Evolutionary conservation across 2,329 filamentous ascomycete species (phyloP), one percentile per base, ranked within the genome.

Genomic region (Capronia epimyces): DNA sequence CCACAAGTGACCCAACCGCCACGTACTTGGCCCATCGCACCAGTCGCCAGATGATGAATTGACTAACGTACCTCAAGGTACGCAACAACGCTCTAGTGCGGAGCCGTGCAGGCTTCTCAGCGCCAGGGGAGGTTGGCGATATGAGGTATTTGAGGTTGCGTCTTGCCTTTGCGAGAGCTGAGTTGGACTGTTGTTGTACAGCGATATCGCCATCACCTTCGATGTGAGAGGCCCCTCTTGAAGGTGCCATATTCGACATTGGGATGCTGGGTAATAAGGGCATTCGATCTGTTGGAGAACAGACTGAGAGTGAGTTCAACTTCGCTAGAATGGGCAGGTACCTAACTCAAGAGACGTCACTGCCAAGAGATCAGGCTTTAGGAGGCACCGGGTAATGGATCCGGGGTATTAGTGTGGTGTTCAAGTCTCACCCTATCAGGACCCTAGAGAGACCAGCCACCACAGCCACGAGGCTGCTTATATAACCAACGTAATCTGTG

Each of bases 1-100:
- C 59, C 10, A 57, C 57, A 4, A 58, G 27, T 15, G 44, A 32
- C n/a, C 59, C 59, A 21, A 58, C 49, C 2, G 59, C 59, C n/a
- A 55, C 53, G 25, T 60, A 61, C 22, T 61, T 61, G 31, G 59
- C 59, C 57, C 57, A 61, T 40, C 59, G 57, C n/a, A 61, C 57
- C 20, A 60, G 48, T 12, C 59, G 57, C 59, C 59, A 61, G 45
- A 61, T 41, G 34, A 61, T 54, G 45, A 61, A 61, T 22, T 58
- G 53, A 1, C 50, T 32, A 8, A 58, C 20, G 39, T 55, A 60
- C 15, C 57, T 50, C 21, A 60, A 43, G n/a, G 51, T 51, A n/a
- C 59, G 59, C 16, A 61, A 50, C 15, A 61, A 46, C 24, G 59
- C 59, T 36, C 59, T 53, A 12, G 59, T 61, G 31, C 57, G 57